Evolutionary conservation across 2,329 filamentous ascomycete species (phyloP), one percentile per base, ranked within the genome.

Genomic region (Truncatella angustata): DNA sequence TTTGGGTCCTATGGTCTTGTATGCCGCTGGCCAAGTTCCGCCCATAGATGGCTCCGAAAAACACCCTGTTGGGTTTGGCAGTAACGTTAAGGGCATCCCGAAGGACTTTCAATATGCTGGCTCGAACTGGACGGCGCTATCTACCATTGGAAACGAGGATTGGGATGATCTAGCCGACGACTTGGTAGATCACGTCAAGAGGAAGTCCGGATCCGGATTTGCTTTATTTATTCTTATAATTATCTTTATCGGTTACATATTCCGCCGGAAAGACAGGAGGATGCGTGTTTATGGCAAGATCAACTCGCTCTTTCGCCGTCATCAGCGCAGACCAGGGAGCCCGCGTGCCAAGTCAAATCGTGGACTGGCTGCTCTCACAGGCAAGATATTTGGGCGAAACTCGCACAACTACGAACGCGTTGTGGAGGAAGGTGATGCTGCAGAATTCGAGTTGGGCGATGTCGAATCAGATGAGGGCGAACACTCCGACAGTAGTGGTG

Each of bases 1-100:
- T 0, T 75, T 99, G 4, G 94, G 94, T 1, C 96, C 97, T 66
- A 97, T 97, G 81, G 83, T 99, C 5, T 81, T 99, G 4, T 97
- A 97, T 62, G 94, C 94, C 4, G 86, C 93, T 0, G 94, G 91
- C 3, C 91, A 97, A 67, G 79, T 99, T 5, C 86, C 89, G 1
- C 81, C 90, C 0, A 71, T 77, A 5, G 78, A 75, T 2, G 73
- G 78, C 16, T 73, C 80, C 37, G 75, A 78, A 14, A 56, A 68
- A 2, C 73, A 92, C 2, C 90, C 92, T 0, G 94, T 99, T 9
- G 94, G 94, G 0, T 97, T 97, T 65, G 94, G 94, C 52, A 91
- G 86, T 71, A 99, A 99, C 63, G 74, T 79, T n/a, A 74, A 75
- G 35, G 77, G 76, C 6, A 77, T 87, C 3, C 87, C 90, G 0